These are phyloP conservation scores for Pyrrhoderma noxium DNA, from an alignment of 1,284 basidiomycete species.

Conservation along the genomic window DNA sequence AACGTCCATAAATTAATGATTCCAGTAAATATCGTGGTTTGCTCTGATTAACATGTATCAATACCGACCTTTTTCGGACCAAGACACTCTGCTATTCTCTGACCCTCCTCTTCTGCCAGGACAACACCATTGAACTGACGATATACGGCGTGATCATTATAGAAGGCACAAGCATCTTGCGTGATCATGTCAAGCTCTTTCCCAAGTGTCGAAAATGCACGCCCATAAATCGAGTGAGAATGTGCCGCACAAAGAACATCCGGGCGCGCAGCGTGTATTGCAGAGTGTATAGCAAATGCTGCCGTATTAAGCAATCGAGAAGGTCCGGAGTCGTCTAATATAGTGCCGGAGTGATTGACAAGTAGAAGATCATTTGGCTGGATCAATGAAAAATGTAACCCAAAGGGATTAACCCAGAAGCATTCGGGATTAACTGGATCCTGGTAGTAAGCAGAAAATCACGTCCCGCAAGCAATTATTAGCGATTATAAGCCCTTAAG, in stretches of 20 bases:
- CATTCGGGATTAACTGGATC: slow-evolving; percentile 43
- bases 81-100: slow-evolving; percentile 45
- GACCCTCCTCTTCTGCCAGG: slow-evolving; percentile 48
- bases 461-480: too few species aligned
- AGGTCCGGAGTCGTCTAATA: slow-evolving; percentile 37
- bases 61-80: slow-evolving; percentile 36
- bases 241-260: slow-evolving; percentile 63
- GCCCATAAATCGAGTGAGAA: slow-evolving; percentile 54
- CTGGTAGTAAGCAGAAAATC: slow-evolving; percentile 17
- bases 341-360: slow-evolving; percentile 41
- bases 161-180: slow-evolving; percentile 43
- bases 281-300: slow-evolving; percentile 46
- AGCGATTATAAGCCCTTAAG: too few species aligned
- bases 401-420: slow-evolving; percentile 52
- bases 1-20: too few species aligned
- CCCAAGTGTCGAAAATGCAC: slow-evolving; percentile 54
- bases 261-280: slow-evolving; percentile 50
- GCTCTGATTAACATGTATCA: slow-evolving; percentile 21
- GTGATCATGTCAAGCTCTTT: slow-evolving; percentile 46
- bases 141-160: slow-evolving; percentile 38
- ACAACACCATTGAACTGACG: slow-evolving; percentile 51
- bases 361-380: slow-evolving; percentile 40
- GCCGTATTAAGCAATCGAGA: slow-evolving; percentile 36
- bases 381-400: slow-evolving; percentile 38
- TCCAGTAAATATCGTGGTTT: too few species aligned